phyloP scores from a whole-genome alignment of 306 rosid genomes.

The Castanopsis chinensis region DNA sequence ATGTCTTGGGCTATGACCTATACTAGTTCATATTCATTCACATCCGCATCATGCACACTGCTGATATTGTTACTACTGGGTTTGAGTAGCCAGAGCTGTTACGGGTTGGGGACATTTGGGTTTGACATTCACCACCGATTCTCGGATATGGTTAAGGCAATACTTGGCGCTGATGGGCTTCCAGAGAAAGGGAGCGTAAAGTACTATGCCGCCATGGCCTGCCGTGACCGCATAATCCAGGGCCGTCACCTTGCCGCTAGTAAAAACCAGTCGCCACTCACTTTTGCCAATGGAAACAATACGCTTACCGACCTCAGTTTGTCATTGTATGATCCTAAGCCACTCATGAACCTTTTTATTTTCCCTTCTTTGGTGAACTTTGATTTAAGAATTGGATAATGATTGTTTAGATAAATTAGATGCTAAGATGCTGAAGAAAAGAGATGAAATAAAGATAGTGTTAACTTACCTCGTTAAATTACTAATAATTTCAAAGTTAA shows the following conservation, averaged over 20 bases:
- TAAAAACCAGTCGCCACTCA: conserved; percentile 33
- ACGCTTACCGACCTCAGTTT: conserved; percentile 38
- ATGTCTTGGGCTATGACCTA: not conserved
- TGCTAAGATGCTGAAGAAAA: too few relatives aligned
- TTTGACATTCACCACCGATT: conserved; percentile 21
- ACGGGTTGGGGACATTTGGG: conserved; percentile 41
- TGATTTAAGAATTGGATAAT: too few relatives aligned
- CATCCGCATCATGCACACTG: not conserved
- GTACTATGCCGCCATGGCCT: conserved; percentile 67
- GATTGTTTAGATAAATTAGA: too few relatives aligned
- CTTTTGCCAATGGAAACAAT: conserved; percentile 51
- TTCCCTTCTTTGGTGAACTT: too few relatives aligned
- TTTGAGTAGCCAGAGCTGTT: conserved; percentile 26
- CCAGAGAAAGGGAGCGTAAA: conserved; percentile 63
- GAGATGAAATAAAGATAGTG: too few relatives aligned
- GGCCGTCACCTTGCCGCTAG: conserved; percentile 22
- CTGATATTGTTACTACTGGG: conserved; percentile 13
- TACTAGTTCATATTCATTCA: not conserved
- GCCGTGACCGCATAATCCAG: conserved; percentile 41
- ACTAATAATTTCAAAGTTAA: too few relatives aligned
- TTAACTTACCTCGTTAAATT: too few relatives aligned
- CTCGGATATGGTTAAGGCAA: conserved; percentile 66
- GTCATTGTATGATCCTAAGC: conserved; percentile 53
- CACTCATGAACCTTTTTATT: too few relatives aligned
- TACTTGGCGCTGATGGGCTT: conserved; percentile 41